phyloP scores from a whole-genome alignment of 192 early-diverging fungal species.

The Martensiomyces pterosporus region DNA sequence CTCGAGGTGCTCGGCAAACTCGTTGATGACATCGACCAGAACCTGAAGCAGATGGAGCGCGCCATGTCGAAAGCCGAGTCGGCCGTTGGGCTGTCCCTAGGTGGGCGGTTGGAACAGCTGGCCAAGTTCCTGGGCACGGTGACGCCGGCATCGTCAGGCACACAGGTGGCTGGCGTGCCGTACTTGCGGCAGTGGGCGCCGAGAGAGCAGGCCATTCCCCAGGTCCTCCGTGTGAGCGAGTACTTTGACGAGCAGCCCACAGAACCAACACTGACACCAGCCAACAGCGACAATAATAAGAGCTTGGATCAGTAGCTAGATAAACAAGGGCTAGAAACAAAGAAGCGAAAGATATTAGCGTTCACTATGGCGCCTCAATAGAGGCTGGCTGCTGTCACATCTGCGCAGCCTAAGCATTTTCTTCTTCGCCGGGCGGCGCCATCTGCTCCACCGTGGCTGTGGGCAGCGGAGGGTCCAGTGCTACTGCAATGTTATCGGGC shows the following conservation, averaged over 20 bases:
- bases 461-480: conserved; percentile 28
- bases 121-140: conserved; percentile 10
- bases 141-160: too few species aligned
- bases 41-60: conserved; percentile 12
- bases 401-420: too few species aligned
- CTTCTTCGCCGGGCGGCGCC: not conserved
- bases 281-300: too few species aligned
- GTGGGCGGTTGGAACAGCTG: conserved; percentile 22
- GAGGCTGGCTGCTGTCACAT: too few species aligned
- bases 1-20: conserved; percentile 2
- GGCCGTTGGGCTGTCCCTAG: conserved; percentile 22
- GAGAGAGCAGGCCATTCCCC: conserved; percentile 9
- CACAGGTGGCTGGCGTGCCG: too few species aligned
- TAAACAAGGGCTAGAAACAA: too few species aligned
- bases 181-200: conserved; percentile 38
- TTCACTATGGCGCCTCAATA: too few species aligned
- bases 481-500: conserved; percentile 27
- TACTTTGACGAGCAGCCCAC: conserved; percentile 11
- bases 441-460: conserved; percentile 1
- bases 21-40: conserved; percentile 12
- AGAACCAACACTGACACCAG: too few species aligned
- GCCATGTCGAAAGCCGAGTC: conserved; percentile 21
- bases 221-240: conserved; percentile 2
- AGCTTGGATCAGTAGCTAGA: too few species aligned
- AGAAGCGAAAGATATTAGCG: too few species aligned